Base-by-base conservation (phyloP, 805 yeast genomes). In the Scheffersomyces amazonensis region DNA sequence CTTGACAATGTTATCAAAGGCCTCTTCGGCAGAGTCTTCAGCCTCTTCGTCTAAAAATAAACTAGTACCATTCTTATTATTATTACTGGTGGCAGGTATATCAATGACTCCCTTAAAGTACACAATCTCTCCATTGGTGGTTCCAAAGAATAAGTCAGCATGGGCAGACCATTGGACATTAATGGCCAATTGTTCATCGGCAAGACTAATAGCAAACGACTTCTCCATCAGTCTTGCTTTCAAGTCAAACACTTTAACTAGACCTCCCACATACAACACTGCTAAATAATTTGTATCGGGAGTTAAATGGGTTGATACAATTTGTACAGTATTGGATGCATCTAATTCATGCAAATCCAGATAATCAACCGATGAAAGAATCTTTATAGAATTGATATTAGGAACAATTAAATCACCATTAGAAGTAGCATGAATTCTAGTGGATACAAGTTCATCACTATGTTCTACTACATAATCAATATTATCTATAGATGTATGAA, bases 361-460 rank as follows among this genome's bases (percentile, higher is more conserved):
- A n/a, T n/a, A n/a, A n/a, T n/a, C n/a, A n/a, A n/a, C n/a, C n/a
- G n/a, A n/a, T n/a, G n/a, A 20, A 20, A 7, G 9, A 6, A 32
- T 68, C 63, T 16, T 70, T 62, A 25, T 67, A 62, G 5, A 83
- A n/a, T n/a, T n/a, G n/a, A n/a, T n/a, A n/a, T n/a, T 65, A 2
- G 95, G 89, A 15, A 87, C 52, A 34, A 88, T 66, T n/a, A 67
- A 57, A 37, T 76, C 76, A 13, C 95, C 95, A 37, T 73, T 69
- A 2, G 83, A 76, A 40, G 80, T 76, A 96, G 96, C 88, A n/a
- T 74, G 76, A 2, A 80, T 71, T 30, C 73, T 73, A 0, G 86
- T 71, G 18, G 81, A 62, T 1, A 75, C 54, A 31, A 75, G 59
- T 50, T 65, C 73, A 3, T 67, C 73, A 3, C 59, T 55, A 34